phyloP scores from a whole-genome alignment of 306 rosid genomes.

The Casuarina equisetifolia region DNA sequence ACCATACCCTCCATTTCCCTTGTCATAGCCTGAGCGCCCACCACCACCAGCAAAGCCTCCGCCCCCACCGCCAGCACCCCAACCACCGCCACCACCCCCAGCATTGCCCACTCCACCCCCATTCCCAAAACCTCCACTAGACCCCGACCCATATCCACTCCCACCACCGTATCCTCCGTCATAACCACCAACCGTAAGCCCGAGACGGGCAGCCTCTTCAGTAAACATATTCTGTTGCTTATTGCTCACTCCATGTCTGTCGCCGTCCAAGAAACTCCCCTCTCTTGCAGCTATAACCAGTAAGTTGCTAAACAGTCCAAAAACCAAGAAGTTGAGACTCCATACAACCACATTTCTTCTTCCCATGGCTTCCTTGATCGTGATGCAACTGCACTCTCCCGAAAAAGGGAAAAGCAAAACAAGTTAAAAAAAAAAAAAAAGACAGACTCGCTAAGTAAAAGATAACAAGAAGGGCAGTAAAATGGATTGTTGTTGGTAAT shows the following conservation, averaged over 20 bases:
- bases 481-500: background rate
- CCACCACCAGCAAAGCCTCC: conserved; percentile 18
- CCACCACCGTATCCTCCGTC: conserved; percentile 26
- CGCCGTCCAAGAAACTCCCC: conserved; percentile 19
- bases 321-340: conserved; percentile 25
- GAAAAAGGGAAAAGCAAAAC: background rate
- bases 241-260: conserved; percentile 8
- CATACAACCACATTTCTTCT: conserved; percentile 21
- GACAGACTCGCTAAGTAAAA: background rate
- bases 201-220: background rate
- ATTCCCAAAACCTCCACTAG: conserved; percentile 26
- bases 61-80: background rate
- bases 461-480: background rate
- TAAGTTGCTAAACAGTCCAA: conserved; percentile 12
- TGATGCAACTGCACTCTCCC: background rate
- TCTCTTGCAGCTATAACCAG: conserved; percentile 33
- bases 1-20: conserved; percentile 19
- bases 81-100: conserved; percentile 31
- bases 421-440: no score
- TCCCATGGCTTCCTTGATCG: conserved; percentile 27
- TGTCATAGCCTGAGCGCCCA: conserved; percentile 23
- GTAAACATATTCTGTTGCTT: conserved; percentile 2
- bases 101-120: conserved; percentile 33
- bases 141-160: conserved; percentile 8
- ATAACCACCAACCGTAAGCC: conserved; percentile 30